These are phyloP conservation scores for Sutorius eximius DNA, from an alignment of 1,284 basidiomycete genomes.

Conservation along the genomic window DNA sequence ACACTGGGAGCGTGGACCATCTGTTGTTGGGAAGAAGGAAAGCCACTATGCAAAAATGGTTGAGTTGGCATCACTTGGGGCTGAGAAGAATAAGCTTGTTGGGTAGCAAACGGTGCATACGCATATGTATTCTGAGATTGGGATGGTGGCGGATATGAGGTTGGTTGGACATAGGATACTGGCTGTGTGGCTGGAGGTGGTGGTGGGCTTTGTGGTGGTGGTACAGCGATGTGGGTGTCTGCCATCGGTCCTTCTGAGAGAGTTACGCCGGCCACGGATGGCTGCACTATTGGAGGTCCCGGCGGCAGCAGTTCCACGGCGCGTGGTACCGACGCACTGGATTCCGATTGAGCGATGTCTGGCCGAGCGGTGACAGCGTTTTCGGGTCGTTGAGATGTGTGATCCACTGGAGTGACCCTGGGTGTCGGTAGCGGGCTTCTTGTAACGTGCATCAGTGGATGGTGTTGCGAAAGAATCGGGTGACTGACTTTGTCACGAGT, in stretches of 20 bases:
- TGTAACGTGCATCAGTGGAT: slow-evolving; percentile 30
- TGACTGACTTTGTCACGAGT: slow-evolving; percentile 36
- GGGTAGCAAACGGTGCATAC: slow-evolving; percentile 16
- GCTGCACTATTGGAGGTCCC: slow-evolving; percentile 2
- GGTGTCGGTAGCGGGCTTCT: slow-evolving; percentile 60
- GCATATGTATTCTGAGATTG: slow-evolving; percentile 22
- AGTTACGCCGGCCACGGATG: not conserved
- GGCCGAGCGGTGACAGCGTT: slow-evolving; percentile 1
- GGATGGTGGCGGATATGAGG: slow-evolving; percentile 13
- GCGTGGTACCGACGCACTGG: slow-evolving; percentile 1
- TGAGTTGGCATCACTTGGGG: slow-evolving; percentile 19
- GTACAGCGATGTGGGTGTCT: not conserved
- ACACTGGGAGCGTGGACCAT: slow-evolving; percentile 5
- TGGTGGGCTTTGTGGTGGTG: slow-evolving; percentile 5
- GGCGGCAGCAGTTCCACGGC: not conserved
- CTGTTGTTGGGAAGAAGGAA: slow-evolving; percentile 24
- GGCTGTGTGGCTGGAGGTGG: slow-evolving; percentile 8
- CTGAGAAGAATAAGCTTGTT: slow-evolving; percentile 20
- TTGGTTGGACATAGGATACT: slow-evolving; percentile 14
- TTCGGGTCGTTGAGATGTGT: slow-evolving; percentile 9
- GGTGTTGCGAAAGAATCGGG: slow-evolving; percentile 15
- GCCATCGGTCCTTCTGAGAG: slow-evolving; percentile 3
- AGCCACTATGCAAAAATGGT: slow-evolving; percentile 15
- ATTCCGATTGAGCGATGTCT: not conserved
- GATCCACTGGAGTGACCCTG: slow-evolving; percentile 52